A percentile compares a stretch with the other conserved stretches of the same genome.
phyloP scores from a whole-genome alignment of 2,329 filamentous ascomycete species.

The Tolypocladium guangdongense region DNA sequence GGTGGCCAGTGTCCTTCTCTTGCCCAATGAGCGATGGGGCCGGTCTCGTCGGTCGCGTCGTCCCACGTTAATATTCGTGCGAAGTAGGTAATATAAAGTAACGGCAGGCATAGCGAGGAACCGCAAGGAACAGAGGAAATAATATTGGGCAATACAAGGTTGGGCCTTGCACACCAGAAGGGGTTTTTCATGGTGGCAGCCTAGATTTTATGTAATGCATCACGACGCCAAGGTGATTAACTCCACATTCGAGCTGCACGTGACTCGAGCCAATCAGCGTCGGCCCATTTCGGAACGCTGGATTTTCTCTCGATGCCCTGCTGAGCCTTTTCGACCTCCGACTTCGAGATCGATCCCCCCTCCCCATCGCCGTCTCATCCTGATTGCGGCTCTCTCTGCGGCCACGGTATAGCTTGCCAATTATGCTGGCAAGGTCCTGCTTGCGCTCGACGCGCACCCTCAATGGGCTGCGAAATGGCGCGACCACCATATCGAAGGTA shows the following conservation, averaged over 20 bases:
- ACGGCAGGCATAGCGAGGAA: too few relatives aligned
- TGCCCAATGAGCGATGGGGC: too few relatives aligned
- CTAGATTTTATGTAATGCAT: background rate
- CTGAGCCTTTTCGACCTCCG: conserved; percentile 28
- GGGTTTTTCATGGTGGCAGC: too few relatives aligned
- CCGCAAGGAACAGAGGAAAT: too few relatives aligned
- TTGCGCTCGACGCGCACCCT: conserved; percentile 81
- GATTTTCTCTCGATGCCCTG: conserved; percentile 29
- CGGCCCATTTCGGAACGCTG: conserved; percentile 32
- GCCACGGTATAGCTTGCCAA: conserved; percentile 36
- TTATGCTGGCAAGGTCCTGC: conserved; percentile 89
- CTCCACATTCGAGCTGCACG: conserved; percentile 14
- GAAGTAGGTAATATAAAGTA: too few relatives aligned
- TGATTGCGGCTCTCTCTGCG: conserved; percentile 25
- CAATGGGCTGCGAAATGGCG: conserved; percentile 65
- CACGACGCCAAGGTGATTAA: background rate
- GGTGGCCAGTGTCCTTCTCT: too few relatives aligned
- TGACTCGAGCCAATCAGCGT: conserved; percentile 29
- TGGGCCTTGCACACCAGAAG: too few relatives aligned
- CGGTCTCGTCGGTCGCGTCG: too few relatives aligned
- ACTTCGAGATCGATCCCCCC: conserved; percentile 23
- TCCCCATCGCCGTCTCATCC: conserved; percentile 22
- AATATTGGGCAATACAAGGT: too few relatives aligned
- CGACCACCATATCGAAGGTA: conserved; percentile 66
- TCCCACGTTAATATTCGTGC: too few relatives aligned